Percentiles rank a stretch among this genome's conserved stretches.
These are phyloP conservation scores for Camellia oleifera DNA, from an alignment of 179 eudicot species.

Conservation along the genomic window DNA sequence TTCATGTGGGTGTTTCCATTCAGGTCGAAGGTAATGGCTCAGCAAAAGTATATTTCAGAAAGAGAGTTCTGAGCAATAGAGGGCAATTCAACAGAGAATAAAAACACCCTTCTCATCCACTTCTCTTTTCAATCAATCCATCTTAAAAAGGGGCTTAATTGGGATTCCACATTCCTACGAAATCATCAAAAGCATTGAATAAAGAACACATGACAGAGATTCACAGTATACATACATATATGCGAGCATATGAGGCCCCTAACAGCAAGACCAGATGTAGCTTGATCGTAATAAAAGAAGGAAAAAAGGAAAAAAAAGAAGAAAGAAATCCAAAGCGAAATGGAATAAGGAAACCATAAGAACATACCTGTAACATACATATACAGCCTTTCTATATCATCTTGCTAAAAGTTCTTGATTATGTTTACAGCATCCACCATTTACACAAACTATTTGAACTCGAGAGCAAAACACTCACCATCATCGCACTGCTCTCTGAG, in stretches of 20 bases:
- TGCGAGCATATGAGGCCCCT: not conserved
- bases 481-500: slow-evolving; percentile 4
- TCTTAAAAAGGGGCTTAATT: no score
- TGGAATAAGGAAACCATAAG: not conserved
- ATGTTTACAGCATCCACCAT: slow-evolving; percentile 7
- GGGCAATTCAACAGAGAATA: not conserved
- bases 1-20: not conserved
- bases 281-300: not conserved
- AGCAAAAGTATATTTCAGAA: no score
- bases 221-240: not conserved
- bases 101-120: not conserved
- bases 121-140: not conserved
- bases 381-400: not conserved
- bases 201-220: not conserved
- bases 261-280: not conserved
- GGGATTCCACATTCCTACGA: not conserved
- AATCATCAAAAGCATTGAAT: no score
- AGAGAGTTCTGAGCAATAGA: no score
- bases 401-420: not conserved
- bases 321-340: slow-evolving; percentile 26
- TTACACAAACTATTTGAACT: slow-evolving; percentile 14
- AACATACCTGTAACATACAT: not conserved
- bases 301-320: not conserved
- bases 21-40: no score
- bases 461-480: slow-evolving; percentile 8